These are phyloP conservation scores for Aegle marmelos DNA, from an alignment of 345 rosid species.

Conservation along the genomic window DNA sequence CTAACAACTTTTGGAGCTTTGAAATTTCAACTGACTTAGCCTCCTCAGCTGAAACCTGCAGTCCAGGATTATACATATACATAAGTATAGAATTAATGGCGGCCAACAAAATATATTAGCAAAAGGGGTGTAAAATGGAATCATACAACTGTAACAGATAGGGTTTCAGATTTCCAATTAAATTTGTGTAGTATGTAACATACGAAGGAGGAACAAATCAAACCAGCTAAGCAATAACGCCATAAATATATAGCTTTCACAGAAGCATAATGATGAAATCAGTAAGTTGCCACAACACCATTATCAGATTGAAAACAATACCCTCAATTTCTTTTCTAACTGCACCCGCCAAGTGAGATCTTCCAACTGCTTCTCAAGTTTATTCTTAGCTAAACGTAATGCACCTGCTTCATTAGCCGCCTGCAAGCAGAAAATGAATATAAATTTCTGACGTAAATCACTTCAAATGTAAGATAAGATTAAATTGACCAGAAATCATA, in stretches of 20 bases:
- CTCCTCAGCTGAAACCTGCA: conserved; percentile 84
- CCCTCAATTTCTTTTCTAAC: conserved; percentile 88
- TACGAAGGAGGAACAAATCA: neutral
- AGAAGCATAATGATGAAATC: neutral
- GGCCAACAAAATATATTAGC: neutral
- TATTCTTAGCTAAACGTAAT: conserved; percentile 82
- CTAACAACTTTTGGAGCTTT: conserved; percentile 67
- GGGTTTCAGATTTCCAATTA: neutral
- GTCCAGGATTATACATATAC: conserved; percentile 5
- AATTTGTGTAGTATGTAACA: neutral
- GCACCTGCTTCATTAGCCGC: conserved; percentile 97
- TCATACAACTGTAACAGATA: neutral
- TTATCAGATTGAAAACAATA: conserved; percentile 30
- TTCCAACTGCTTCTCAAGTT: conserved; percentile 92
- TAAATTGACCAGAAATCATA: conserved; percentile 5
- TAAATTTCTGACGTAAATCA: neutral
- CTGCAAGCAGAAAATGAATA: conserved; percentile 35
- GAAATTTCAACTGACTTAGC: conserved; percentile 68
- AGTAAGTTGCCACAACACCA: conserved; percentile 10
- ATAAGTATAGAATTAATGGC: neutral
- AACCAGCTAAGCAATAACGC: neutral
- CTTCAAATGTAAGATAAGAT: neutral
- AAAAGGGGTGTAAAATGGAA: neutral
- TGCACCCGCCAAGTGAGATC: conserved; percentile 91
- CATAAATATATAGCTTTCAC: neutral